Percentiles rank a stretch among this genome's conserved stretches.
These are phyloP conservation scores for Lichtheimia ramosa DNA, from an alignment of 371 early-diverging fungal species.

Conservation along the genomic window DNA sequence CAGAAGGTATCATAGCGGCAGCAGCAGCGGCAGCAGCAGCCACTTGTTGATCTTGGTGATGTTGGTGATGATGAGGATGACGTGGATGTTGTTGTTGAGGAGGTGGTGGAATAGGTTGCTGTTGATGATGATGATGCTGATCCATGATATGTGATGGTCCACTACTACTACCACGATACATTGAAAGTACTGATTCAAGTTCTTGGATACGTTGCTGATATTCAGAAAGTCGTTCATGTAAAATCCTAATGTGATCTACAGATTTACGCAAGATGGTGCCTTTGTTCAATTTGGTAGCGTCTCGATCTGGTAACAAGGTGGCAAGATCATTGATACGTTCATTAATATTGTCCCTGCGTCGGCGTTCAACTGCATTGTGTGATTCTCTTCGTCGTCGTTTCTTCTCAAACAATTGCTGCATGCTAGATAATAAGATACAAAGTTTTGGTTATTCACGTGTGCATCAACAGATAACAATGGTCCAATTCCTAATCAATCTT, in stretches of 20 bases:
- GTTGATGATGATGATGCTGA: too few relatives aligned
- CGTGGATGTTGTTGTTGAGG: background rate
- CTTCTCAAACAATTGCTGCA: constrained; percentile 47
- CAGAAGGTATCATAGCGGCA: constrained; percentile 26
- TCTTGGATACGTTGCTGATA: constrained; percentile 69
- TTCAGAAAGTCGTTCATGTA: constrained; percentile 57
- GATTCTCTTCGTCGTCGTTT: constrained; percentile 40
- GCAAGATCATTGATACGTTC: constrained; percentile 75
- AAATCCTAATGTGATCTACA: constrained; percentile 83
- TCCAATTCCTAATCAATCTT: constrained; percentile 11
- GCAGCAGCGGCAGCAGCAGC: constrained; percentile 15
- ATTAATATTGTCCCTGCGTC: constrained; percentile 94
- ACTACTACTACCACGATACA: constrained; percentile 30
- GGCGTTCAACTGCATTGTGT: constrained; percentile 75
- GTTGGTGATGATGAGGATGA: constrained; percentile 1
- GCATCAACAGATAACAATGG: background rate
- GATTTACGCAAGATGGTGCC: constrained; percentile 82
- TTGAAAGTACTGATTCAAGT: constrained; percentile 49
- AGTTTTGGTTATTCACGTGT: background rate
- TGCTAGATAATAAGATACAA: constrained; percentile 18
- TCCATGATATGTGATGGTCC: too few relatives aligned
- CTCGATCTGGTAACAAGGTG: constrained; percentile 50
- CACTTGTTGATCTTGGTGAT: constrained; percentile 14
- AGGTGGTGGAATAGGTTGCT: background rate
- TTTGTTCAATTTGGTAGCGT: constrained; percentile 72